Evolutionary conservation across 176 grass and related monocot genomes (phyloP), one percentile per base, ranked within the genome.

Genomic region (Dactylis glomerata): DNA sequence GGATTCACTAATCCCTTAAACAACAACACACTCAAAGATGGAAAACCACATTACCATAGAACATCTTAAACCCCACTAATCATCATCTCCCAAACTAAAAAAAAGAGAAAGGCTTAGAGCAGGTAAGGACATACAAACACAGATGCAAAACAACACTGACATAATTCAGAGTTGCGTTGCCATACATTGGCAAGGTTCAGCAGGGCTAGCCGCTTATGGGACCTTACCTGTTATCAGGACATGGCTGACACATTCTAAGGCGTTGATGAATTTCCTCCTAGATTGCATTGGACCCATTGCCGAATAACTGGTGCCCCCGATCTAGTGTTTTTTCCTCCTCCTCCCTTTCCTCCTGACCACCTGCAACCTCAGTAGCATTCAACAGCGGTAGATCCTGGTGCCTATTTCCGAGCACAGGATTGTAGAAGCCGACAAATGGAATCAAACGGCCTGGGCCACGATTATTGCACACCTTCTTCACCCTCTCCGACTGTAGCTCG

Each of bases 251-350:
- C 5, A 8, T 82, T 97, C 90, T 2, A 86, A 91, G 70, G 92
- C 90, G 19, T 91, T 91, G 36, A 83, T 81, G 62, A 84, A 91
- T 93, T 20, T 83, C 95, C 1, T 91, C 95, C 88, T 97, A 85
- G 74, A 94, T 94, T 17, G 95, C 95, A 68, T 58, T 42, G 41
- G 5, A 42, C 41, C 41, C 41, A 42, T 42, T 50, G 70, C 88
- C 86, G 76, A 93, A 93, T 19, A 92, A 77, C 71, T 90, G 87
- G 31, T 93, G 88, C 61, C 88, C 92, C 70, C 19, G 61, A 32
- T 86, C 84, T 89, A 97, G 87, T 87, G 90, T 89, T 84, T 75
- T 32, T 17, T 85, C 56, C 26, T 64, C 61, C 61, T 12, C 47
- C n/a, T 1, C 82, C 2, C 4, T 52, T 36, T 38, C 80, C 16